Evolutionary conservation across 202 grass and related monocot genomes (phyloP), one percentile per base, ranked within the genome.

Genomic region (Saccharum hybrid): DNA sequence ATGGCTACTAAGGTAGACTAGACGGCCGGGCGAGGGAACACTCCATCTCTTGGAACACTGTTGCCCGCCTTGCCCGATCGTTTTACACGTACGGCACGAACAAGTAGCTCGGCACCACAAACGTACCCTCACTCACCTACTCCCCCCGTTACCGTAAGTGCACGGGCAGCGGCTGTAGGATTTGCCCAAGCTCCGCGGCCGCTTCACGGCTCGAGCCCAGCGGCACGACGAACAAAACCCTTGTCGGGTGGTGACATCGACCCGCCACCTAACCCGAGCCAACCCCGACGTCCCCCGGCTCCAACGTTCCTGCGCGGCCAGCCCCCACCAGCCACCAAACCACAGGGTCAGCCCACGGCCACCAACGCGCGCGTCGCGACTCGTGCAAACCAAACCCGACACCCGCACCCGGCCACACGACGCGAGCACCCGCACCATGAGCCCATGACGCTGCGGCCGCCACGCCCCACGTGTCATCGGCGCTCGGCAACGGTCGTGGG

Each of bases 291-390:
- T 6, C n/a, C 21, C 46, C 9, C 36, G 18, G 18, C 39, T 45
- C 37, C 75, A 64, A 78, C 75, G 60, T 6, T 33, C 26, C 74
- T 26, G 26, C 5, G 19, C 56, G 34, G 14, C 59, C 19, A 19
- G 8, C 3, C 72, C 38, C 71, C 45, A 34, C n/a, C n/a, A n/a
- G n/a, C n/a, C n/a, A n/a, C 38, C 21, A 31, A 13, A 26, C 3
- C 46, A 49, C 11, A 26, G 26, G 26, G 26, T 26, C 9, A 0
- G 34, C 0, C 34, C 34, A 33, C 31, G 39, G 40, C 61, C 61
- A 79, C 77, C 45, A 54, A 80, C 77, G 77, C 43, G 30, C 66
- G 48, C 77, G 77, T 64, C 75, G 38, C 75, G n/a, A n/a, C n/a
- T n/a, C n/a, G n/a, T n/a, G 34, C 21, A 15, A 71, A 46, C 22